Conservation (phyloP, 2,329 filamentous ascomycete species). For the Gaeumannomyces tritici region DNA sequence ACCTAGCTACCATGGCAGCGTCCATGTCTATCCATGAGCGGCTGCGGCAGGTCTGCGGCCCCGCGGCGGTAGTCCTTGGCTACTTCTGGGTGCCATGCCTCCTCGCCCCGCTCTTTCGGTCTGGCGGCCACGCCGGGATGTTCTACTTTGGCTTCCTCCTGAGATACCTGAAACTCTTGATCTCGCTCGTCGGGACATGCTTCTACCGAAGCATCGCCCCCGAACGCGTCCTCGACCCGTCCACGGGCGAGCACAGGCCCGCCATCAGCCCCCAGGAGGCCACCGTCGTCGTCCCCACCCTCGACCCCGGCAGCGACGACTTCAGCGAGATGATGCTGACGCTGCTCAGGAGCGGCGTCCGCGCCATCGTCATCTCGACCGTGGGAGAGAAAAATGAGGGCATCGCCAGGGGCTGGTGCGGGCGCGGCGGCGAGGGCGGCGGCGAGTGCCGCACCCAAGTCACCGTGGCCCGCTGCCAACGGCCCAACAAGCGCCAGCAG, state of each 20-base stretch:
- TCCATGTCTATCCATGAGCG: background rate
- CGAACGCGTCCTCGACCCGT: slow-evolving; percentile 18
- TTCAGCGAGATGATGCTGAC: slow-evolving; percentile 21
- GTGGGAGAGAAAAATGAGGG: slow-evolving; percentile 21
- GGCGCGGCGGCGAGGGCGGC: slow-evolving; percentile 5
- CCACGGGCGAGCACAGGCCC: background rate
- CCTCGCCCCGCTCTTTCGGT: background rate
- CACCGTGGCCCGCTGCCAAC: slow-evolving; percentile 11
- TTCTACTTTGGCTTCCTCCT: too few species aligned
- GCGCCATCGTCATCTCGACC: slow-evolving; percentile 32
- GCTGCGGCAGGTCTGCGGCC: too few species aligned
- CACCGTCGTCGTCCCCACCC: slow-evolving; percentile 42
- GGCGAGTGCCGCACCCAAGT: slow-evolving; percentile 16
- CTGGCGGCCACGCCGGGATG: too few species aligned
- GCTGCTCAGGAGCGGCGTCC: slow-evolving; percentile 28
- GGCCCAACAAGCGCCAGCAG: slow-evolving; percentile 39
- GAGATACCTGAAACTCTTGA: slow-evolving; percentile 31
- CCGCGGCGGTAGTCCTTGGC: background rate
- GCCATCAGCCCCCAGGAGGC: slow-evolving; percentile 22
- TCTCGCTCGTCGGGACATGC: slow-evolving; percentile 30
- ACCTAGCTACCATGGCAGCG: too few species aligned
- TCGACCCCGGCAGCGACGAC: slow-evolving; percentile 28
- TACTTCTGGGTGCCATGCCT: background rate
- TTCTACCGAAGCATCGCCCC: slow-evolving; percentile 25
- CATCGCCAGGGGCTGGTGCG: slow-evolving; percentile 7